Base-by-base conservation (phyloP, 225 moss, liverwort and hornwort genomes). In the Neckera pumila region DNA sequence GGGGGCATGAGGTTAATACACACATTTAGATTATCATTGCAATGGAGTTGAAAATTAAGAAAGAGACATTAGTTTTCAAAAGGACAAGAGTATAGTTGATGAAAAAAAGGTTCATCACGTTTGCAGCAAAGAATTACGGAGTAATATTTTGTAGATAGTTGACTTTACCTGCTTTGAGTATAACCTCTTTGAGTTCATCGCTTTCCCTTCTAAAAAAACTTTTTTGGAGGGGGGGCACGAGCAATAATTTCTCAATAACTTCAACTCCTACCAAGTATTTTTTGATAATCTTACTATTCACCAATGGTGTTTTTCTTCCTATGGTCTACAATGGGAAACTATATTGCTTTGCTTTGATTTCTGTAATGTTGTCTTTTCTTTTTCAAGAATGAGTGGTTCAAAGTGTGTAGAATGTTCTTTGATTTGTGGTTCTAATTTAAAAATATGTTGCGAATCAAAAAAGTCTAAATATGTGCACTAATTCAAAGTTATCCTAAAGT, bases 281-380 rank as follows among this genome's bases (percentile, higher is more conserved):
- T 17, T 74, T 31, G 4, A 47, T 47, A 47, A 31, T 47, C 17
- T 74, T 17, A 11, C 18, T 7, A 31, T 47, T 30, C 10, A 47
- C 6, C 18, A 47, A 30, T 0, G 0, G 0, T 10, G 45, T 1
- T 43, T 28, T 73, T 34, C 28, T 28, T 26, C 9, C 8, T 74
- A 3, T 0, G 0, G 1, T 47, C 11, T 0, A 47, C 19, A 19
- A 19, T 75, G 21, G 33, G 4, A 33, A 34, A 21, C 11, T 34
- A 19, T 14, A 33, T 7, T 33, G 31, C 12, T 75, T 51, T 75
- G 49, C 33, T 75, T 75, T 49, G 12, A 75, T 75, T 1, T 5
- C 0, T 33, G 4, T 51, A 33, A 19, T 49, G 31, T 51, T 14
- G 49, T 47, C 5, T 3, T 47, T 20, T 33, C 15, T 20, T 20